Evolutionary conservation across 306 rosid genomes (phyloP), one percentile per base, ranked within the genome.

Genomic region (Oemleria cerasiformis): DNA sequence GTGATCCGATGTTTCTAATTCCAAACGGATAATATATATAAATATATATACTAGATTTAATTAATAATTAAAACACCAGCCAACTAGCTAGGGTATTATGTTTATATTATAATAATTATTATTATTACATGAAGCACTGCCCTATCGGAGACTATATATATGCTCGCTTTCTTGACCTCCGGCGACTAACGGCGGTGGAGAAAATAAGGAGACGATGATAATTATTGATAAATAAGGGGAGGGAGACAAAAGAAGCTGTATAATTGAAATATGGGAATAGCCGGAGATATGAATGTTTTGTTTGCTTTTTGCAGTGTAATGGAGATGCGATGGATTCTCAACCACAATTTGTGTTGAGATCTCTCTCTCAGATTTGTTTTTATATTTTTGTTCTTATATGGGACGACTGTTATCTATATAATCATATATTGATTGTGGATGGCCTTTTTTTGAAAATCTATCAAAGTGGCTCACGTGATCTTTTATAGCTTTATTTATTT

Each of bases 311-410:
- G 40, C 25, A 19, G 61, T 62, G 56, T 77, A 72, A 39, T 34
- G 72, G 81, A 65, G 80, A 58, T 19, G 80, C 79, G 67, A 86
- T 82, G 82, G 63, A 86, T 88, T 25, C 76, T 81, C 72, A 57
- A 66, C 98, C 98, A 93, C 98, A 86, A 79, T 70, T 84, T 81
- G 68, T 57, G 64, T 49, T 30, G 76, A 73, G 81, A 82, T 74
- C 81, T 81, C 75, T 67, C 73, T 65, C 61, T 7, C 51, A 74
- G 73, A 81, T 73, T 92, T 88, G 89, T 88, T 79, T 82, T 80
- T 78, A 76, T 62, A 80, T 72, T 8, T 83, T 82, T 82, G 86
- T 82, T 83, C 30, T 86, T 77, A 63, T 75, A 68, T 66, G 82
- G 73, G 76, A 77, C 63, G 78, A 77, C 70, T 69, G 49, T 56